Conservation (phyloP, 2,329 filamentous ascomycete genomes). For the Grosmannia penicillata region DNA sequence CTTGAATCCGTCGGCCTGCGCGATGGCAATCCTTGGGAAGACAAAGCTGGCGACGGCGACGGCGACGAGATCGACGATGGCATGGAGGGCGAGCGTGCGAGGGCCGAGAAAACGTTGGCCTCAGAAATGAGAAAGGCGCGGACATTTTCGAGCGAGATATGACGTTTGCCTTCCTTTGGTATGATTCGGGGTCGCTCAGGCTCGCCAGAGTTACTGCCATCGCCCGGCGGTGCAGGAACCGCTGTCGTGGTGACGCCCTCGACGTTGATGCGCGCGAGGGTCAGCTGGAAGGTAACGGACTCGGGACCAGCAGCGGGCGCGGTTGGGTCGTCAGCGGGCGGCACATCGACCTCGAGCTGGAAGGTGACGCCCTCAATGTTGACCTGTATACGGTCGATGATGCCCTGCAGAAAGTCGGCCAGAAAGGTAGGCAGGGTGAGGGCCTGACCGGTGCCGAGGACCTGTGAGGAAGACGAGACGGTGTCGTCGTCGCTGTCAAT, state of each 20-base stretch:
- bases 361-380: conserved; percentile 50
- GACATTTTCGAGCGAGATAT: conserved; percentile 47
- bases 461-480: conserved; percentile 13
- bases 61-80: conserved; percentile 39
- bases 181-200: conserved; percentile 18
- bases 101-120: conserved; percentile 46
- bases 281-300: conserved; percentile 48
- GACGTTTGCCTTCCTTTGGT: conserved; percentile 49
- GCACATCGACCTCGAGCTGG: conserved; percentile 47
- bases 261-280: conserved; percentile 48
- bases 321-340: conserved; percentile 22
- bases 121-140: conserved; percentile 53
- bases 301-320: conserved; percentile 21
- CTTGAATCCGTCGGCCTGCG: no score
- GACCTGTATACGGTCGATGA: conserved; percentile 56
- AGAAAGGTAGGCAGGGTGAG: conserved; percentile 57
- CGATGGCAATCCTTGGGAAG: no score
- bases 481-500: conserved; percentile 47
- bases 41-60: conserved; percentile 16
- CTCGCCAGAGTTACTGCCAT: not conserved
- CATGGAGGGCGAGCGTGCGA: conserved; percentile 42
- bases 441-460: conserved; percentile 53
- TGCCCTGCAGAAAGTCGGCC: conserved; percentile 56
- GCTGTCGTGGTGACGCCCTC: conserved; percentile 43
- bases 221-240: not conserved